Conservation (phyloP, 805 yeast genomes). For the Sugiyamaella floridensis region DNA sequence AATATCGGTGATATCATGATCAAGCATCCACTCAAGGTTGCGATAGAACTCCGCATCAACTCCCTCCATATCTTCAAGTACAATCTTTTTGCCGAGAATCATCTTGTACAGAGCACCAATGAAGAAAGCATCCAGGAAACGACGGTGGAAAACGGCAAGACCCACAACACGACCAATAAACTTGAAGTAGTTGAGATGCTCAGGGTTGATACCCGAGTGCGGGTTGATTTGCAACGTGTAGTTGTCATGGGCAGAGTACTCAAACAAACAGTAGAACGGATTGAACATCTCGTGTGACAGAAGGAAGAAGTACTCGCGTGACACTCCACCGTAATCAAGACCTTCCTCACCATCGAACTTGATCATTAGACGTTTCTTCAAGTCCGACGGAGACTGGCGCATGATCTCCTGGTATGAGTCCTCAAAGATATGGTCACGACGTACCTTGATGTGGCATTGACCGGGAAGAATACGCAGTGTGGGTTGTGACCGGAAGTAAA, state of each 20-base stretch:
- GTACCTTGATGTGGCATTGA: conserved; percentile 95
- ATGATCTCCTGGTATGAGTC: conserved; percentile 97
- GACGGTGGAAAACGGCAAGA: conserved; percentile 94
- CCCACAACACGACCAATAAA: conserved; percentile 98
- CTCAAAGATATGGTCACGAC: conserved; percentile 93
- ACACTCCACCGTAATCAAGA: conserved; percentile 98
- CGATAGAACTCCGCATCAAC: conserved; percentile 96
- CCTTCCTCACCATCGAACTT: conserved; percentile 99
- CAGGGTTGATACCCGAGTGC: conserved; percentile 94
- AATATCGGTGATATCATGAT: conserved; percentile 84
- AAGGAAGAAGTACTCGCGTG: conserved; percentile 94
- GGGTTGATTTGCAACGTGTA: conserved; percentile 97
- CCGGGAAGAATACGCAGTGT: conserved; percentile 96
- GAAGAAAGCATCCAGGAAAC: conserved; percentile 96
- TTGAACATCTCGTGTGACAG: conserved; percentile 98
- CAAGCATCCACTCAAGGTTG: conserved; percentile 91
- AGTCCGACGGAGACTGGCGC: conserved; percentile 98
- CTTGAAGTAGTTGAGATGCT: conserved; percentile 95
- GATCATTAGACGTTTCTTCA: conserved; percentile 95
- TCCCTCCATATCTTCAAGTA: conserved; percentile 95
- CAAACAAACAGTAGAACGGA: conserved; percentile 95
- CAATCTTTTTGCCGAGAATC: conserved; percentile 93
- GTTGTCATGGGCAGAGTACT: conserved; percentile 96
- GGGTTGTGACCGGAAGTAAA: conserved; percentile 97
- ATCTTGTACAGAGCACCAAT: conserved; percentile 97